These are phyloP conservation scores for Megacollybia marginata DNA, from an alignment of 768 basidiomycete genomes.

Conservation along the genomic window DNA sequence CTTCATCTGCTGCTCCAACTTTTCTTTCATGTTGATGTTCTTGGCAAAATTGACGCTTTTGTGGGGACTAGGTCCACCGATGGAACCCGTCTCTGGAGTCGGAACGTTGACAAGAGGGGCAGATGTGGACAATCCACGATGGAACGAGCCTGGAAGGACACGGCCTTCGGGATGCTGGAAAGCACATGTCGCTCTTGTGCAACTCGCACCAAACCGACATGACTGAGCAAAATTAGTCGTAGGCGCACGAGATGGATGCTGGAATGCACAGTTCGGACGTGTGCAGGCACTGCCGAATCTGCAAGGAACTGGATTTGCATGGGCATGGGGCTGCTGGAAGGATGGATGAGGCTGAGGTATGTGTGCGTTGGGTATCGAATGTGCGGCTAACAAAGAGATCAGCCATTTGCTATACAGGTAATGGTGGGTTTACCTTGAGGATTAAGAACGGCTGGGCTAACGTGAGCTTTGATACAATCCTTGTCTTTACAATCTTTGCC, in stretches of 20 bases:
- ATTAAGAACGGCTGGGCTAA: slow-evolving; percentile 76
- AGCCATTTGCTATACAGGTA: slow-evolving; percentile 5
- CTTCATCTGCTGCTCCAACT: slow-evolving; percentile 45
- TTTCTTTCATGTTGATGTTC: slow-evolving; percentile 34
- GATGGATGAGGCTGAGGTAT: slow-evolving; percentile 21
- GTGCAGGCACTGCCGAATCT: slow-evolving; percentile 70
- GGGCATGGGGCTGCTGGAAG: too few species aligned
- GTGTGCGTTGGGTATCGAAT: slow-evolving; percentile 24
- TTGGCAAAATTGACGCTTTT: slow-evolving; percentile 58
- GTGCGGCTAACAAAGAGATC: slow-evolving; percentile 17
- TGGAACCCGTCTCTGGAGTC: slow-evolving; percentile 59
- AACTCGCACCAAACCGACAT: slow-evolving; percentile 81
- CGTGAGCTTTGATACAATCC: slow-evolving; percentile 88
- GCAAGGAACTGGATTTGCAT: slow-evolving; percentile 36
- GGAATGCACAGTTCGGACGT: slow-evolving; percentile 59
- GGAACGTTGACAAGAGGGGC: slow-evolving; percentile 56
- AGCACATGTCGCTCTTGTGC: slow-evolving; percentile 81
- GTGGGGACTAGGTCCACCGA: slow-evolving; percentile 57
- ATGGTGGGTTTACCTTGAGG: slow-evolving; percentile 43
- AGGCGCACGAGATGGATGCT: slow-evolving; percentile 46
- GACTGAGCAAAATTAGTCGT: slow-evolving; percentile 36
- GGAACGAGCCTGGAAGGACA: slow-evolving; percentile 72
- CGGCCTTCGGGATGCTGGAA: slow-evolving; percentile 90
- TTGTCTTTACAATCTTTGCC: slow-evolving; percentile 88
- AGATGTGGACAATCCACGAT: slow-evolving; percentile 60